Evolutionary conservation across 192 early-diverging fungal genomes (phyloP), one percentile per base, ranked within the genome.

Genomic region (Geosiphon pyriformis): DNA sequence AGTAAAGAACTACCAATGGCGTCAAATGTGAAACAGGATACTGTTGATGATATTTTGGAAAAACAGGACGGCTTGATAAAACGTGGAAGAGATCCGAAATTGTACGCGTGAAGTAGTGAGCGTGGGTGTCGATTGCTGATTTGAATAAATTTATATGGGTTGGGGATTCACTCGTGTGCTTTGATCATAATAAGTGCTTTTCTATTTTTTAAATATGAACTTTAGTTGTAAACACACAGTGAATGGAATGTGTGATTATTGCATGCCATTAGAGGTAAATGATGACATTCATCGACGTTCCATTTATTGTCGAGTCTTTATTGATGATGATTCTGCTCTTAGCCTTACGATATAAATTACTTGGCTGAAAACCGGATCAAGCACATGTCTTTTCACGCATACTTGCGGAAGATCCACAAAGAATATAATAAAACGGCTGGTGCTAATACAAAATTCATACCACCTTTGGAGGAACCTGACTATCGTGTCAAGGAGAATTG

Each of bases 381-480:
- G 74, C 95, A 96, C 73, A 89, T 98, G 90, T 94, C 94, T 18
- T 98, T 95, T 67, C 93, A 98, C 61, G 83, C 92, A 4, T 92
- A 95, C 72, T 72, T 99, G 32, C 85, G 90, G 31, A 82, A 94
- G 67, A 57, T 92, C 0, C 84, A 85, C 7, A 74, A 85, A 12
- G 73, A 78, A 55, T 82, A 88, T 68, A 88, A 92, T 67, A 90
- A 84, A 70, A 85, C 72, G 66, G 70, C 76, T 33, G 72, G 73
- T 33, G 68, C 78, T 12, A 78, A 67, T n/a, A 65, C 78, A 7
- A 83, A 82, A 66, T 72, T 90, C 12, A 73, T 88, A 27, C 90
- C 91, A 35, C 93, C 95, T 22, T 79, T 99, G 29, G 96, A 98
- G 57, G 92, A 90, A 31, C 87, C 84, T 8, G 80, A 88, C 42